phyloP scores from a whole-genome alignment of 2,329 filamentous ascomycete genomes.

The Venturia nashicola region DNA sequence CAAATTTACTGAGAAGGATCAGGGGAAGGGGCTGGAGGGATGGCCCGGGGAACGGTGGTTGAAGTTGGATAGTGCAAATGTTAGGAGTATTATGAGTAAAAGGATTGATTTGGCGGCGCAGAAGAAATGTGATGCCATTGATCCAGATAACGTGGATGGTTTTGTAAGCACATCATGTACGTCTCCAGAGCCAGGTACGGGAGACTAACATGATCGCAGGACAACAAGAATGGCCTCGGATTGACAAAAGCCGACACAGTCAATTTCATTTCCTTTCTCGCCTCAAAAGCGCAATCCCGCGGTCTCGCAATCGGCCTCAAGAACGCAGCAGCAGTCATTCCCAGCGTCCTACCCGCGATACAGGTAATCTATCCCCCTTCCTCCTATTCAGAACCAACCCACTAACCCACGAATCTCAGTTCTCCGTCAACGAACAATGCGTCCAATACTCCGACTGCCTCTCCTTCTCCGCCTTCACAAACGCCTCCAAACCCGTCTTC shows the following conservation, averaged over 20 bases:
- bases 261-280: conserved; percentile 48
- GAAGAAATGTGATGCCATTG: conserved; percentile 57
- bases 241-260: conserved; percentile 46
- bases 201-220: conserved; percentile 13
- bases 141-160: conserved; percentile 60
- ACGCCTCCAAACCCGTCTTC: conserved; percentile 54
- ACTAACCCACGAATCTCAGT: conserved; percentile 20
- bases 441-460: conserved; percentile 47
- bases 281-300: conserved; percentile 37
- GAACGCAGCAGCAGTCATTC: conserved; percentile 52
- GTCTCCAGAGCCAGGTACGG: not conserved
- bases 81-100: conserved; percentile 51
- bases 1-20: conserved; percentile 42
- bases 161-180: conserved; percentile 33
- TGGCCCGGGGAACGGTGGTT: conserved; percentile 61
- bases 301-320: conserved; percentile 56
- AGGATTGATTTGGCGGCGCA: conserved; percentile 46
- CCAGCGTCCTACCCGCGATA: conserved; percentile 36
- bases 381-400: not conserved
- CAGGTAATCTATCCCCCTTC: conserved; percentile 20
- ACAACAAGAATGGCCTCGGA: conserved; percentile 49
- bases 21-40: conserved; percentile 46
- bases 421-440: conserved; percentile 61
- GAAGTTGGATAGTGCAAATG: conserved; percentile 42
- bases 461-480: conserved; percentile 45